These are phyloP conservation scores for Apiospora rasikravindrae DNA, from an alignment of 2,329 filamentous ascomycete species.

Conservation along the genomic window DNA sequence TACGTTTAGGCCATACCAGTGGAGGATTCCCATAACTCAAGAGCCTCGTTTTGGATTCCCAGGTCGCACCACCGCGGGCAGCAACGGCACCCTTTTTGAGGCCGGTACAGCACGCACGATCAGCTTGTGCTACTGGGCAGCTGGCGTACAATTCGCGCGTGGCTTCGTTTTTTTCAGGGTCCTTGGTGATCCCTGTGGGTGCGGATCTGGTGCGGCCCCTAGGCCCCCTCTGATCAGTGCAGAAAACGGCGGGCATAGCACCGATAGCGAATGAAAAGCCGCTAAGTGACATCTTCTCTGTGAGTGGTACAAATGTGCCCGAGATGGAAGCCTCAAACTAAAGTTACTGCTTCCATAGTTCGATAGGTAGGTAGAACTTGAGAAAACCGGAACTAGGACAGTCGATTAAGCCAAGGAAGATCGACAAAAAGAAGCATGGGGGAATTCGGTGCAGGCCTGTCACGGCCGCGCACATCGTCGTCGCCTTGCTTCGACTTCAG, in stretches of 20 bases:
- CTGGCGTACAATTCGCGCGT: neutral
- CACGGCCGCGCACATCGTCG: neutral
- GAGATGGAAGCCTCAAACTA: neutral
- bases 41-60: conserved; percentile 1
- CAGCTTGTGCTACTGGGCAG: neutral
- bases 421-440: neutral
- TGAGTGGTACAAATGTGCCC: conserved; percentile 2
- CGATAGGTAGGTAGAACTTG: neutral
- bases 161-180: neutral
- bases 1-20: neutral
- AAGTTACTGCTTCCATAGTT: neutral
- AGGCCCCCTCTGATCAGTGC: neutral
- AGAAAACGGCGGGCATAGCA: conserved; percentile 7
- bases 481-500: neutral
- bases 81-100: neutral
- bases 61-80: neutral
- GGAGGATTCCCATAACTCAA: neutral
- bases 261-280: conserved; percentile 5
- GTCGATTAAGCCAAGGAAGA: neutral
- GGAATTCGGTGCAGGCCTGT: neutral
- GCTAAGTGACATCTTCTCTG: neutral
- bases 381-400: neutral
- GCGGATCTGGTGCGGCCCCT: conserved; percentile 6
- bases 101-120: neutral
- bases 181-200: conserved; percentile 7